phyloP scores from a whole-genome alignment of 306 rosid genomes.

The Trichosanthes cucumerina region DNA sequence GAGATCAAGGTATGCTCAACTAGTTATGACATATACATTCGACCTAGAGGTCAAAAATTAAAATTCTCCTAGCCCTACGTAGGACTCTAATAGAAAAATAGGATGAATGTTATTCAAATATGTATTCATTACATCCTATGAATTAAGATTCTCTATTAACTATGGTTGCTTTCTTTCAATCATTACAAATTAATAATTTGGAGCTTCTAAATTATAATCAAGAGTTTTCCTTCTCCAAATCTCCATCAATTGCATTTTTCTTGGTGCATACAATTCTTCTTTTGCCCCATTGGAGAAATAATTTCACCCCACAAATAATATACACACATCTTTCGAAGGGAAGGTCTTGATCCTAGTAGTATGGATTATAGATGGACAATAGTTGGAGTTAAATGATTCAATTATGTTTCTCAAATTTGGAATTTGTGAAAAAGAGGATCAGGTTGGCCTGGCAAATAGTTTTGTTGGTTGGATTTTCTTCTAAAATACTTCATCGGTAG shows the following conservation, averaged over 20 bases:
- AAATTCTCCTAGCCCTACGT: neutral
- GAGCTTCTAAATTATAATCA: constrained; percentile 22
- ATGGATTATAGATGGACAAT: neutral
- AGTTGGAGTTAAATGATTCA: neutral
- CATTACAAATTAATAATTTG: constrained; percentile 21
- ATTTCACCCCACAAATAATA: neutral
- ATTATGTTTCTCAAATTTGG: neutral
- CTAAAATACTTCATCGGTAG: no score
- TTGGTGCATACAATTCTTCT: neutral
- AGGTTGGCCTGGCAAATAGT: no score
- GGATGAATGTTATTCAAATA: neutral
- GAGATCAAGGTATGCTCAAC: neutral
- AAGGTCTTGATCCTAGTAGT: neutral
- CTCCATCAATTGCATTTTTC: neutral
- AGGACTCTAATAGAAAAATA: neutral
- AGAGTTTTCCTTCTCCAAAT: neutral
- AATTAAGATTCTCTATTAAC: neutral
- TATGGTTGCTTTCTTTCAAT: neutral
- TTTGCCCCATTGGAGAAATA: neutral
- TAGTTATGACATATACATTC: no score
- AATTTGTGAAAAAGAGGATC: neutral
- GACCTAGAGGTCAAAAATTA: no score
- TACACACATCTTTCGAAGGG: neutral
- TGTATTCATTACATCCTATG: neutral
- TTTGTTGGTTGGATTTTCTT: no score